Conservation (phyloP, 345 rosid species). For the Pistacia vera region DNA sequence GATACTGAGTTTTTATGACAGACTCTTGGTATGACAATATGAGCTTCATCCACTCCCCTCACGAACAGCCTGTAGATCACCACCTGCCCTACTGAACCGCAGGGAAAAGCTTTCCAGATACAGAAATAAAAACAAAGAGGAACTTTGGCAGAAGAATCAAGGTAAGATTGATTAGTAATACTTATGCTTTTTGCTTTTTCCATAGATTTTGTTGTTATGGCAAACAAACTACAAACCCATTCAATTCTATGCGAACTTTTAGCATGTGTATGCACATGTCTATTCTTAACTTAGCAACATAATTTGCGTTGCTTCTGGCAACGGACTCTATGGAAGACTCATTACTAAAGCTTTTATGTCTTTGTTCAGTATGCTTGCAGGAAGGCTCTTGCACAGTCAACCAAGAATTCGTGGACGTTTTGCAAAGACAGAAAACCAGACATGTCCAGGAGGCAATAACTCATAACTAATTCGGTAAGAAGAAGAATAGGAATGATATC, state of each 20-base stretch:
- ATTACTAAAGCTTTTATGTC: not conserved
- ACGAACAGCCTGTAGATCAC: constrained; percentile 49
- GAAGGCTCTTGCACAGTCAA: constrained; percentile 98
- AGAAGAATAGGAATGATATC: constrained; percentile 17
- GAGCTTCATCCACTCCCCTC: constrained; percentile 56
- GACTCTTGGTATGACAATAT: constrained; percentile 61
- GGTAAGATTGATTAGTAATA: constrained; percentile 39
- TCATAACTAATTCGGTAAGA: constrained; percentile 16
- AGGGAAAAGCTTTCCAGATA: constrained; percentile 94
- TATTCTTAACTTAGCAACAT: not conserved
- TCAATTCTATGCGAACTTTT: not conserved
- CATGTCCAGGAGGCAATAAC: constrained; percentile 46
- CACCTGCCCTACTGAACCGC: constrained; percentile 68
- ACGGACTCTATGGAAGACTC: not conserved
- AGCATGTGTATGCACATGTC: not conserved
- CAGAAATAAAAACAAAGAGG: constrained; percentile 87
- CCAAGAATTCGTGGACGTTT: constrained; percentile 98
- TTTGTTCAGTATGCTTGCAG: constrained; percentile 92
- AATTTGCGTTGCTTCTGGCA: no score
- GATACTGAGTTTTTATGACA: constrained; percentile 60
- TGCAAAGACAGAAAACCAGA: constrained; percentile 75
- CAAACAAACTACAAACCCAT: not conserved
- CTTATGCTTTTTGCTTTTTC: not conserved
- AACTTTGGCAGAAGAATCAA: constrained; percentile 97
- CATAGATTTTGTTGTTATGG: no score